Conservation (phyloP, 805 yeast genomes). For the Diddensiella transvaalensis region DNA sequence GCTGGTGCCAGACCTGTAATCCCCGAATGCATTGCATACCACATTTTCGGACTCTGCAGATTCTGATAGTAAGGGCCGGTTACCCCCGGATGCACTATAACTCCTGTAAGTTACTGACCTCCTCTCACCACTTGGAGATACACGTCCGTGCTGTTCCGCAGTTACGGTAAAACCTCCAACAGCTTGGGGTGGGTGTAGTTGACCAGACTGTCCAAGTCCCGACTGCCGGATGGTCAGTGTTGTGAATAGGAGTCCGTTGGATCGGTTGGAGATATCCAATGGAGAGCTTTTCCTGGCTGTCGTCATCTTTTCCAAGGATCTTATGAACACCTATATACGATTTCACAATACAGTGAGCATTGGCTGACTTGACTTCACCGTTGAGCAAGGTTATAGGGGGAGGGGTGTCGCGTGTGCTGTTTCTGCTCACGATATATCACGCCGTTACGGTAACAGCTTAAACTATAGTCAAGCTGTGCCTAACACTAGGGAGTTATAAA, state of each 20-base stretch:
- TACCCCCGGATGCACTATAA: background rate
- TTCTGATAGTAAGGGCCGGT: background rate
- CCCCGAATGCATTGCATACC: background rate
- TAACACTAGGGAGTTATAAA: too few relatives aligned
- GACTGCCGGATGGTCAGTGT: background rate
- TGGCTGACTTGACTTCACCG: too few relatives aligned
- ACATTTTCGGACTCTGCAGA: background rate
- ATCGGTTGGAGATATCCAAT: constrained; percentile 10
- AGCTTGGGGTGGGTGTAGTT: background rate
- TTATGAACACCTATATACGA: too few relatives aligned
- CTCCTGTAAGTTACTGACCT: background rate
- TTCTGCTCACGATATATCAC: too few relatives aligned
- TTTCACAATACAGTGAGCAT: too few relatives aligned
- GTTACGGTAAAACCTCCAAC: background rate
- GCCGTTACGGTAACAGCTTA: too few relatives aligned
- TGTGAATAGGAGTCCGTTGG: constrained; percentile 15
- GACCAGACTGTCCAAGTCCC: background rate
- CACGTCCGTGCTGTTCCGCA: background rate
- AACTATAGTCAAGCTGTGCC: too few relatives aligned
- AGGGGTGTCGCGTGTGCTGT: too few relatives aligned
- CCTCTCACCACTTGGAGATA: too few relatives aligned
- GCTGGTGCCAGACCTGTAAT: background rate
- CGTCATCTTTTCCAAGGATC: background rate
- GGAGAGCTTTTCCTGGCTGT: constrained; percentile 1
- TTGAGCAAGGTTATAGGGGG: too few relatives aligned